Conservation (phyloP, 768 basidiomycete genomes). For the Atractiella rhizophila region DNA sequence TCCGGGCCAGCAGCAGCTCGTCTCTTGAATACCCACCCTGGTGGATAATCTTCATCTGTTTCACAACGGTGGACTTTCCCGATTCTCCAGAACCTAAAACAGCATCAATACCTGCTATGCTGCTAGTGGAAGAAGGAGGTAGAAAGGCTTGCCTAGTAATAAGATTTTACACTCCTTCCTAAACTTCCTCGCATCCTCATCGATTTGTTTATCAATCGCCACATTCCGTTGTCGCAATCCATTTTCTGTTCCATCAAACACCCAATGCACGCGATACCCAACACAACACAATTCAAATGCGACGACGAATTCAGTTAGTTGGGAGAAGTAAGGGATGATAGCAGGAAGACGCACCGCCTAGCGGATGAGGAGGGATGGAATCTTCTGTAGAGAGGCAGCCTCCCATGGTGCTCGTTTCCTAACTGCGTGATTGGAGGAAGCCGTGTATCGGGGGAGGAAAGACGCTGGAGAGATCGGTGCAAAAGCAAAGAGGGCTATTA, state of each 20-base stretch:
- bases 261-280: too few species aligned
- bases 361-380: too few species aligned
- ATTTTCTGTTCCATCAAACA: neutral
- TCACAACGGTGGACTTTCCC: constrained; percentile 85
- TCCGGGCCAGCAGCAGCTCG: constrained; percentile 50
- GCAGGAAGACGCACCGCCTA: too few species aligned
- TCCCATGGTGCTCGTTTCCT: too few species aligned
- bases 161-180: constrained; percentile 81
- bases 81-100: constrained; percentile 71
- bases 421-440: too few species aligned
- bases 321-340: too few species aligned
- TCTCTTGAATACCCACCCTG: constrained; percentile 61
- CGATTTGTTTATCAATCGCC: constrained; percentile 23
- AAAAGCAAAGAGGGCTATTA: too few species aligned
- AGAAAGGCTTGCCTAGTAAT: constrained; percentile 41
- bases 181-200: constrained; percentile 58
- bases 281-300: too few species aligned
- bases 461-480: too few species aligned
- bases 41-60: constrained; percentile 98
- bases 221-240: neutral
- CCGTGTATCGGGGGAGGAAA: too few species aligned
- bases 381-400: too few species aligned
- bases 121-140: neutral
- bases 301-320: too few species aligned
- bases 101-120: neutral